Conservation (phyloP, 2,329 filamentous ascomycete genomes). For the Cercospora janseana region DNA sequence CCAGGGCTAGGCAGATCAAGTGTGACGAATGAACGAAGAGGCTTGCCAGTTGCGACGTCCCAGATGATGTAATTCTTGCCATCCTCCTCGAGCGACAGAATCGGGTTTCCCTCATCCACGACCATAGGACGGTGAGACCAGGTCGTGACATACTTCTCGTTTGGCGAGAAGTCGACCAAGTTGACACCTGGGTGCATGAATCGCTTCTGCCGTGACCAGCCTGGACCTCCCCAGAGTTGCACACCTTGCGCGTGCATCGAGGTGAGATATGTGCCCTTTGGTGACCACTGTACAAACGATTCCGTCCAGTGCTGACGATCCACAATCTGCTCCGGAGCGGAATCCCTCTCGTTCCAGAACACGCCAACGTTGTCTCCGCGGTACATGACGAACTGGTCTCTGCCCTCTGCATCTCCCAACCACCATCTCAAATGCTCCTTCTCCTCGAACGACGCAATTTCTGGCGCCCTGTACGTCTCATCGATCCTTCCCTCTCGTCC, state of each 20-base stretch:
- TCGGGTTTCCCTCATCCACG: constrained; percentile 84
- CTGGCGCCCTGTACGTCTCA: constrained; percentile 80
- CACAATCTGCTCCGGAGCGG: constrained; percentile 80
- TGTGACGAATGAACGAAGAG: constrained; percentile 89
- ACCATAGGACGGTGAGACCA: constrained; percentile 95
- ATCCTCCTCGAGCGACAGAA: constrained; percentile 76
- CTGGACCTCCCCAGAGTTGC: constrained; percentile 89
- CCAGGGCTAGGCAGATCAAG: constrained; percentile 70
- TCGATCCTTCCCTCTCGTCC: constrained; percentile 90
- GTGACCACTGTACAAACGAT: constrained; percentile 97
- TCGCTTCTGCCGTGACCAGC: constrained; percentile 85
- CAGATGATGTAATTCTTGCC: constrained; percentile 99
- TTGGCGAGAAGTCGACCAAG: constrained; percentile 90
- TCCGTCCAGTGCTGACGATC: constrained; percentile 97
- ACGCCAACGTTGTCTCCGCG: constrained; percentile 88
- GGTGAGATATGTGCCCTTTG: constrained; percentile 86
- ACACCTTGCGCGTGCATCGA: constrained; percentile 96
- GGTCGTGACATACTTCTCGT: constrained; percentile 89
- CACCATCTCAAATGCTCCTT: constrained; percentile 94
- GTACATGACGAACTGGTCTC: constrained; percentile 96
- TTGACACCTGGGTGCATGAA: constrained; percentile 96
- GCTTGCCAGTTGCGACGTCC: constrained; percentile 87
- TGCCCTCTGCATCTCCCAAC: constrained; percentile 81
- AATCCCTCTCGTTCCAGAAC: constrained; percentile 98
- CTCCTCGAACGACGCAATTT: constrained; percentile 80